These are phyloP conservation scores for Neurospora africana DNA, from an alignment of 495 filamentous ascomycete species.

Conservation along the genomic window DNA sequence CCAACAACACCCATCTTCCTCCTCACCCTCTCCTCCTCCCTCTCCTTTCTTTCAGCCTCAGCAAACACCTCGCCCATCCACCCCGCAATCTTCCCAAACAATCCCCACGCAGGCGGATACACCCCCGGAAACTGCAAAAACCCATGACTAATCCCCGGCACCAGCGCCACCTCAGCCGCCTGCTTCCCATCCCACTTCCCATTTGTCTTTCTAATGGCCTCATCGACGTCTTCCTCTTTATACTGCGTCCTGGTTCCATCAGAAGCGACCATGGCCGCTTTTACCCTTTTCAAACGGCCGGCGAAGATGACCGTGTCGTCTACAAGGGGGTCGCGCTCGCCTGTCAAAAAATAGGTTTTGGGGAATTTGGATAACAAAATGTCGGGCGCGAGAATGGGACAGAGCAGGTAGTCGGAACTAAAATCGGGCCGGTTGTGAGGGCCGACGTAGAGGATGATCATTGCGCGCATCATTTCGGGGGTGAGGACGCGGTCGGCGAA, in stretches of 20 bases:
- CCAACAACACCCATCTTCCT: constrained; percentile 7
- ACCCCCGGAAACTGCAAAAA: constrained; percentile 83
- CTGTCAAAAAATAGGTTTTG: constrained; percentile 85
- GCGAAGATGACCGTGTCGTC: constrained; percentile 96
- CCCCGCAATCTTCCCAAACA: constrained; percentile 58
- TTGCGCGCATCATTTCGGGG: constrained; percentile 97
- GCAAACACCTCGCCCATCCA: constrained; percentile 72
- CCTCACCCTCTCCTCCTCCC: constrained; percentile 15
- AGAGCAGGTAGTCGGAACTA: constrained; percentile 78
- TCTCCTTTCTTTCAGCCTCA: constrained; percentile 28
- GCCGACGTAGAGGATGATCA: constrained; percentile 97
- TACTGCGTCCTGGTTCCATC: constrained; percentile 21
- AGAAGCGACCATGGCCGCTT: constrained; percentile 46
- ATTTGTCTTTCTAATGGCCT: neutral
- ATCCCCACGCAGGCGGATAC: constrained; percentile 77
- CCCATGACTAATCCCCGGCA: constrained; percentile 84
- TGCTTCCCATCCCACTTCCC: constrained; percentile 61
- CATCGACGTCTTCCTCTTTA: constrained; percentile 13
- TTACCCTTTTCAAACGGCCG: constrained; percentile 72
- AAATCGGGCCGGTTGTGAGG: constrained; percentile 90
- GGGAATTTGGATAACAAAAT: constrained; percentile 71
- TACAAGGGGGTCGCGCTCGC: constrained; percentile 88
- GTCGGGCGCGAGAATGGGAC: constrained; percentile 82
- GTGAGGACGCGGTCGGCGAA: constrained; percentile 91
- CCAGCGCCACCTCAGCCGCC: constrained; percentile 67